Conservation (phyloP, 2,329 filamentous ascomycete species). For the Cytospora chrysosperma region DNA sequence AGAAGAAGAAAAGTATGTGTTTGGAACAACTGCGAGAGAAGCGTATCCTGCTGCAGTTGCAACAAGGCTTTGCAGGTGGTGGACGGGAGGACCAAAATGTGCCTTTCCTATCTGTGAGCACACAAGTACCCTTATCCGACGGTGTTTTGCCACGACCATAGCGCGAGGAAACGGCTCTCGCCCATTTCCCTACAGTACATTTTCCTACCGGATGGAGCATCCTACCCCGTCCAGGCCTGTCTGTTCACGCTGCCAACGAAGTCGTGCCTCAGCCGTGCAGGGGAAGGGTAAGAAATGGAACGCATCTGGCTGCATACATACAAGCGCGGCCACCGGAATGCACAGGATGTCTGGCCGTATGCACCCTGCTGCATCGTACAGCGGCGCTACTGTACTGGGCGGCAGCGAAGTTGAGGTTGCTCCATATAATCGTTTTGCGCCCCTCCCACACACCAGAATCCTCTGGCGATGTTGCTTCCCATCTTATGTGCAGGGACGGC, state of each 20-base stretch:
- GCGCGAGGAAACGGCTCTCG: slow-evolving; percentile 1
- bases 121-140: not conserved
- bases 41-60: slow-evolving; percentile 10
- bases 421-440: slow-evolving; percentile 15
- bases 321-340: slow-evolving; percentile 24
- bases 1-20: not conserved
- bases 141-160: not conserved
- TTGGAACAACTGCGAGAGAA: slow-evolving; percentile 11
- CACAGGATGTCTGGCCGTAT: slow-evolving; percentile 24
- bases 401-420: slow-evolving; percentile 8
- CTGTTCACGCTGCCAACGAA: not conserved
- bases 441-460: slow-evolving; percentile 19
- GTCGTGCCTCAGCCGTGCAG: slow-evolving; percentile 14
- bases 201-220: slow-evolving; percentile 6
- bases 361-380: slow-evolving; percentile 23
- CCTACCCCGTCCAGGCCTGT: not conserved
- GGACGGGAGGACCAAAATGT: slow-evolving; percentile 8
- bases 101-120: slow-evolving; percentile 7
- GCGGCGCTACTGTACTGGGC: slow-evolving; percentile 24
- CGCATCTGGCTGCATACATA: slow-evolving; percentile 17
- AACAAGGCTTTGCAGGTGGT: slow-evolving; percentile 11
- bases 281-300: slow-evolving; percentile 3
- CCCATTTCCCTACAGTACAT: not conserved
- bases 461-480: slow-evolving; percentile 5
- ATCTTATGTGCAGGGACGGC: not conserved